A percentile compares a stretch with the other conserved stretches of the same genome.
Conservation (phyloP, 2,329 filamentous ascomycete genomes). For the Scedosporium aurantiacum region DNA sequence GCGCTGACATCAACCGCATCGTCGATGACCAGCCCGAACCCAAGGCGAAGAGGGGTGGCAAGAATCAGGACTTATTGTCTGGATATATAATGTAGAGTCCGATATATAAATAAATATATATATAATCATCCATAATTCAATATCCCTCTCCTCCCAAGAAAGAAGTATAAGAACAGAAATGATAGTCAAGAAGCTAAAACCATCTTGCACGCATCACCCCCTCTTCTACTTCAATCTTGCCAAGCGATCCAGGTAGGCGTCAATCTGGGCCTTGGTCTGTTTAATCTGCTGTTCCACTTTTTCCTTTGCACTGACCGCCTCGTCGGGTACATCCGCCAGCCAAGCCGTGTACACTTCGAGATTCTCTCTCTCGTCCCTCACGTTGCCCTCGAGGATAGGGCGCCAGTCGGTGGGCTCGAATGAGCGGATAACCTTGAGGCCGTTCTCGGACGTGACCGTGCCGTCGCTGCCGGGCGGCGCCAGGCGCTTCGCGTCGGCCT, state of each 20-base stretch:
- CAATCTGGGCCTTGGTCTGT: not conserved
- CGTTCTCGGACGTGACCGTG: too few relatives aligned
- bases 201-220: not conserved
- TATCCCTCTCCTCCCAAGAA: not conserved
- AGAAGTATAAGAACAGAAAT: not conserved
- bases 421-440: too few relatives aligned
- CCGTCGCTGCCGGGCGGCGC: too few relatives aligned
- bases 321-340: not conserved
- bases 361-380: not conserved
- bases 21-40: slow-evolving; percentile 47
- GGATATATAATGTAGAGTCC: not conserved
- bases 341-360: not conserved
- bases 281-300: not conserved
- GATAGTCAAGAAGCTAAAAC: not conserved
- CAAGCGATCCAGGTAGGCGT: not conserved
- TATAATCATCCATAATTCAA: not conserved
- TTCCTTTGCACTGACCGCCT: not conserved
- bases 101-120: not conserved
- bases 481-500: too few relatives aligned
- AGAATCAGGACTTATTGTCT: not conserved
- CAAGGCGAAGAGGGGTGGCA: not conserved
- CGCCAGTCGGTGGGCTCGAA: not conserved
- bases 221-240: not conserved
- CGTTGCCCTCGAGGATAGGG: not conserved
- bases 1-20: slow-evolving; percentile 47